phyloP scores from a whole-genome alignment of 2,329 filamentous ascomycete genomes.

The Hypomyces rosellus region DNA sequence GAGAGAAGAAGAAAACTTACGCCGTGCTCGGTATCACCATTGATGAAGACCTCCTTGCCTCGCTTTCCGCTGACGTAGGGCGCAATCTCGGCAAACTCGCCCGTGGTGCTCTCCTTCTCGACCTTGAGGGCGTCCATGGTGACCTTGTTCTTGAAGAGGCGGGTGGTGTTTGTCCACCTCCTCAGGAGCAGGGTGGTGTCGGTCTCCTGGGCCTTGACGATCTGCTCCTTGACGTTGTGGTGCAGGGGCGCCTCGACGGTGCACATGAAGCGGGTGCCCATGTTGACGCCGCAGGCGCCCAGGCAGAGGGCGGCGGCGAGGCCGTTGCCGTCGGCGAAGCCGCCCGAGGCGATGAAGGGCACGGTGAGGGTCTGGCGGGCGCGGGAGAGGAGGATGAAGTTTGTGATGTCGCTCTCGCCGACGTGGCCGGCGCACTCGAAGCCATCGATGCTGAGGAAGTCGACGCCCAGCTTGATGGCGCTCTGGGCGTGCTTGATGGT shows the following conservation, averaged over 20 bases:
- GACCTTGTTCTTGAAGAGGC: conserved; percentile 88
- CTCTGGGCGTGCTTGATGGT: conserved; percentile 89
- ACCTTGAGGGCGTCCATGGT: conserved; percentile 72
- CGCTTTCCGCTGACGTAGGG: conserved; percentile 85
- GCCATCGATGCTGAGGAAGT: conserved; percentile 94
- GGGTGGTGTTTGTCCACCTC: conserved; percentile 86
- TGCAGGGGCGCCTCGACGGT: conserved; percentile 92
- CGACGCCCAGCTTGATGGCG: conserved; percentile 88
- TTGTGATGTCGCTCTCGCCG: conserved; percentile 80
- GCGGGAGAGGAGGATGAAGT: conserved; percentile 79
- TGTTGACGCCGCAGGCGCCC: conserved; percentile 92
- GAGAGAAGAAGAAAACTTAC: conserved; percentile 52
- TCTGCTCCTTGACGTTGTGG: conserved; percentile 85
- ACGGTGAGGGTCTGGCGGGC: conserved; percentile 78
- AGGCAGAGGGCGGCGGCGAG: conserved; percentile 84
- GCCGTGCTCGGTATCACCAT: conserved; percentile 84
- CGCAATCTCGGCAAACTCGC: conserved; percentile 84
- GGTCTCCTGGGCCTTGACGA: conserved; percentile 81
- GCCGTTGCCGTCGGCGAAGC: conserved; percentile 91
- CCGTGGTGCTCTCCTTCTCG: conserved; percentile 74
- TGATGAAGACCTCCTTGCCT: conserved; percentile 84
- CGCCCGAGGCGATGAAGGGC: conserved; percentile 92
- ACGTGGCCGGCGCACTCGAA: conserved; percentile 95
- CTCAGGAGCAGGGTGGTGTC: conserved; percentile 85
- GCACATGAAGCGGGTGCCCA: conserved; percentile 98